Evolutionary conservation across 306 rosid species (phyloP), one percentile per base, ranked within the genome.

Genomic region (Notholithocarpus densiflorus): DNA sequence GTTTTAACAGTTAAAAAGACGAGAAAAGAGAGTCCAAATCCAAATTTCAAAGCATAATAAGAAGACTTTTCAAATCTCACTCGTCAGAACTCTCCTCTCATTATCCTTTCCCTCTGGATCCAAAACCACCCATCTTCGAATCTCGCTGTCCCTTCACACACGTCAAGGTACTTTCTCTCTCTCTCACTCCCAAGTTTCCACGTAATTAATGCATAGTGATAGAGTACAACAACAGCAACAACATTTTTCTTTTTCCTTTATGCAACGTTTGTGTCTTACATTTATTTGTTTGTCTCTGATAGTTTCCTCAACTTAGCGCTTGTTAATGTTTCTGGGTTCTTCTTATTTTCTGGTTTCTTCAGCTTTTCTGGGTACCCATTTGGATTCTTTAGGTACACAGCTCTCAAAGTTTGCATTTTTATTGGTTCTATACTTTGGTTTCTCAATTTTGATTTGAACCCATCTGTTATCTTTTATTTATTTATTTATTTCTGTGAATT

Each of bases 151-250:
- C 75, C 18, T 40, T 65, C 54, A 21, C 72, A 7, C 76, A 80
- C 79, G 84, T 72, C 72, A 82, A 81, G 83, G 81, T 79, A 19
- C 57, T 74, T 0, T 21, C 73, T 10, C 73, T 57, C 56, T 65
- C 48, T 26, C 31, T 45, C 53, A 11, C 73, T 57, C 31, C 78
- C 17, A 40, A 61, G 45, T 34, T 19, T 43, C 21, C 32, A 6
- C 21, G 34, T 43, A 19, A 7, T 29, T 17, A 31, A 66, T 32
- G 27, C 51, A 6, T 34, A 31, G 7, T 34, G 23, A 40, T 40
- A 40, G 3, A 40, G 45, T 40, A 8, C 45, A 40, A 40, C 45
- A 40, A 8, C 45, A 2, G 45, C 45, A 8, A 40, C 45, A 2
- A 8, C 72, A 31, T 27, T 9, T 27, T 64, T 20, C 6, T 34